Base-by-base conservation (phyloP, 1,139 yeast species). In the Blastobotrys aristatus region DNA sequence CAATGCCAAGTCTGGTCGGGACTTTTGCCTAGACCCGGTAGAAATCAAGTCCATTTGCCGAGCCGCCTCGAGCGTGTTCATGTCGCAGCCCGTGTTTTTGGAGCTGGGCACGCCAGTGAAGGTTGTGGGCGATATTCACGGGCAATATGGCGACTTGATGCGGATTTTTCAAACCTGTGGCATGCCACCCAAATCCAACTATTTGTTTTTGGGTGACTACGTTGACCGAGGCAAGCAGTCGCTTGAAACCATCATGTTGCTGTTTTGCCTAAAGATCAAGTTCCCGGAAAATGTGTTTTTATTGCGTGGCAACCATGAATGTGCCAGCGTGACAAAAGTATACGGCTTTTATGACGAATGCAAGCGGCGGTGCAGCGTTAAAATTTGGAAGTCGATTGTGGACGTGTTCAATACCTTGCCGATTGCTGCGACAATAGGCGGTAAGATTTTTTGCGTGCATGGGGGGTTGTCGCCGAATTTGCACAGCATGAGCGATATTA, bases 271-370 rank as follows among this genome's bases (percentile, higher is more conserved):
- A 67, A 86, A 86, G 67, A 79, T 86, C 57, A 84, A 83, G 64
- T 85, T 82, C 56, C 94, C 92, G 0, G 92, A 85, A 59, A 84
- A 85, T 62, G 84, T 86, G 58, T 86, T 85, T 66, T 77, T 86
- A 79, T 70, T 86, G 49, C 71, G 95, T 61, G 95, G 95, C 36
- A 86, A 86, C 64, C 95, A 86, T 63, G 95, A 86, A 64, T 79
- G 84, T 56, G 94, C 95, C 3, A 81, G 81, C 57, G 84, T 86
- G 54, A 84, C 94, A 27, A 83, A 82, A 64, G 86, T 86, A 61
- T 86, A 86, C 62, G 95, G 95, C 1, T 86, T 86, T 61, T 86
- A 85, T 62, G 95, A 86, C 65, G 95, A 86, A 65, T 84, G 95
- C 69, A 87, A 87, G 64, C 74, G 95, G 60, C 69, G 95, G 52